A percentile compares a stretch with the other conserved stretches of the same genome.
These are phyloP conservation scores for Botrytis cinerea DNA, from an alignment of 2,329 filamentous ascomycete species.

Conservation along the genomic window DNA sequence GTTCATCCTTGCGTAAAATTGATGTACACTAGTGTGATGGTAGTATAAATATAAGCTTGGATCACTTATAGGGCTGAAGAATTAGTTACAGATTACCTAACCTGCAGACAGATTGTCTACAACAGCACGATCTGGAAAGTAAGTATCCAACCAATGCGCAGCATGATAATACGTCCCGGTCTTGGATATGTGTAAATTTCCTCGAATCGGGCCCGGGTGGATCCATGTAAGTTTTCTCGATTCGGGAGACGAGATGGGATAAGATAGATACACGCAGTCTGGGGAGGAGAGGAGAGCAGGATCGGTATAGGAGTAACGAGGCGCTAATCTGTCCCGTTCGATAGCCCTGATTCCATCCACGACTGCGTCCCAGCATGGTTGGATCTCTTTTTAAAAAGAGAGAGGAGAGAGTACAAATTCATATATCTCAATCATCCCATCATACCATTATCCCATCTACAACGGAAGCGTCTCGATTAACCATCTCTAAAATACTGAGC, in stretches of 20 bases:
- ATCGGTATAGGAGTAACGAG: rapidly evolving
- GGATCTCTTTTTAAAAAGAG: rapidly evolving
- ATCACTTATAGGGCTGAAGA: background rate
- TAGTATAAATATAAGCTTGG: background rate
- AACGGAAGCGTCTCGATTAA: too few relatives aligned
- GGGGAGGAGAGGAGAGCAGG: too few relatives aligned
- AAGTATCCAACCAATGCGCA: background rate
- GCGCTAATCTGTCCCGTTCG: background rate
- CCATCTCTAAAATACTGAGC: background rate
- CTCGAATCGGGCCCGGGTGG: background rate
- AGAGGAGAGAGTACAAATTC: background rate
- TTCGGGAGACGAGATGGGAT: rapidly evolving
- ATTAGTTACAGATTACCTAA: too few relatives aligned
- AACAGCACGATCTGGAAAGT: rapidly evolving
- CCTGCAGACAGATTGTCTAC: rapidly evolving
- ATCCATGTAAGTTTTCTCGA: background rate
- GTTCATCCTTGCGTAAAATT: background rate
- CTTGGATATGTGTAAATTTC: background rate
- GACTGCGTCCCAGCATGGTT: rapidly evolving
- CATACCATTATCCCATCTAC: background rate
- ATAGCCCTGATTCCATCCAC: background rate
- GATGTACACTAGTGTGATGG: background rate
- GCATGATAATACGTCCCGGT: background rate
- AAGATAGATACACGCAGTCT: too few relatives aligned
- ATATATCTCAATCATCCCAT: background rate